Evolutionary conservation across 2,329 filamentous ascomycete species (phyloP), one percentile per base, ranked within the genome.

Genomic region (Cladorrhinum sp.): DNA sequence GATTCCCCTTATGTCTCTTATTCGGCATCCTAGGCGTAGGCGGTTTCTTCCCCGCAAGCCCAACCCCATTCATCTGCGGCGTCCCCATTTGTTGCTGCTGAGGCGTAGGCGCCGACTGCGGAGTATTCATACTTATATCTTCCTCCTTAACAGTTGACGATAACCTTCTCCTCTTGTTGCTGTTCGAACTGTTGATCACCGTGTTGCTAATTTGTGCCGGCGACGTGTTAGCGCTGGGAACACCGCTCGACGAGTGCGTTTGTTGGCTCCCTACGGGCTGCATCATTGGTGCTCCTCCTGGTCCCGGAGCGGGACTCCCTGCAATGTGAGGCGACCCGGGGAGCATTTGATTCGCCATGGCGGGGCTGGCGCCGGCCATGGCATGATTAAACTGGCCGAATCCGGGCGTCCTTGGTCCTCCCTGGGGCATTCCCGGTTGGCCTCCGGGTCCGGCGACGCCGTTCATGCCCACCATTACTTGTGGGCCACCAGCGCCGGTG

Each of bases 181-280:
- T 46, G 42, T 18, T 46, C n/a, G 42, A 12, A 46, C 10, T 85
- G 33, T 23, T 46, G 42, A 18, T 21, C 42, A 46, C n/a, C 16
- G 42, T 20, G 42, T 46, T 46, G 42, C 42, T 46, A 46, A 20
- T 82, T 80, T 42, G 69, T 3, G 66, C 66, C 6, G 85, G 85
- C 30, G 84, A 86, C 4, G 86, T 89, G 73, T 88, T 89, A 60
- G 86, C 85, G 69, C 85, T 88, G 6, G 85, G 85, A 1, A 85
- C 42, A 46, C 42, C 86, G 70, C 83, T 86, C 9, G 86, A 46
- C 42, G 42, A 88, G 71, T 77, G 85, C 30, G 86, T 87, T 42
- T 89, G 86, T 71, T 88, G 86, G 70, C 86, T 88, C 65, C 85
- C 83, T 71, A 89, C 86, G 62, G 86, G 76, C 71, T 86, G 84